A percentile compares a stretch with the other conserved stretches of the same genome.
Evolutionary conservation across 495 filamentous ascomycete genomes (phyloP).

Genomic region (Cryomyces minteri): DNA sequence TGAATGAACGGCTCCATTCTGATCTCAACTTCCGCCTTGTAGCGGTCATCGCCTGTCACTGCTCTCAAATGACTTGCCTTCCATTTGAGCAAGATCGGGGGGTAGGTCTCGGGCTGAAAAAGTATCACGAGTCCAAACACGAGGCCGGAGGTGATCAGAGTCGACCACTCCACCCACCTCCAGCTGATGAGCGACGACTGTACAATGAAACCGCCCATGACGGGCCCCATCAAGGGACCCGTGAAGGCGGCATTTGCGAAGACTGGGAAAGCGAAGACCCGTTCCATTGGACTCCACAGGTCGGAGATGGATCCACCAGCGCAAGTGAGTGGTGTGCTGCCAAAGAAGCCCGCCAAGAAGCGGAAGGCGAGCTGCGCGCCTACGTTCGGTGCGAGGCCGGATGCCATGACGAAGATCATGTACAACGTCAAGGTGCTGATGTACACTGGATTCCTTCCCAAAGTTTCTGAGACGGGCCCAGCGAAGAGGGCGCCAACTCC

Average conservation of each 20-base stretch:
- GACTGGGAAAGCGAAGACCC: slow-evolving; percentile 26
- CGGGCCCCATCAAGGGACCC: slow-evolving; percentile 27
- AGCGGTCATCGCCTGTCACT: slow-evolving; percentile 39
- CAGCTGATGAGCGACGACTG: slow-evolving; percentile 23
- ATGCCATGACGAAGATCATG: slow-evolving; percentile 34
- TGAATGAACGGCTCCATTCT: slow-evolving; percentile 16
- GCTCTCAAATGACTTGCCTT: slow-evolving; percentile 36
- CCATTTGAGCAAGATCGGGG: slow-evolving; percentile 37
- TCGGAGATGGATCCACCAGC: slow-evolving; percentile 34
- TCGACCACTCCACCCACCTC: slow-evolving; percentile 35
- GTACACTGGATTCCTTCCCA: slow-evolving; percentile 42
- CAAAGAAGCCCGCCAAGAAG: slow-evolving; percentile 34
- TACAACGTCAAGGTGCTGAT: slow-evolving; percentile 29
- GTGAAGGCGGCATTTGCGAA: slow-evolving; percentile 29
- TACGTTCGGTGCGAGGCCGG: slow-evolving; percentile 31
- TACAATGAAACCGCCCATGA: slow-evolving; percentile 30
- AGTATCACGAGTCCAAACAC: slow-evolving; percentile 15
- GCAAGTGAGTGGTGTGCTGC: slow-evolving; percentile 30
- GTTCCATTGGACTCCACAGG: slow-evolving; percentile 30
- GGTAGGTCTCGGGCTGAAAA: slow-evolving; percentile 46
- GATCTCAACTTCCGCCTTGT: slow-evolving; percentile 28
- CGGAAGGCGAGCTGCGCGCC: slow-evolving; percentile 31
- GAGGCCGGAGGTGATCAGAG: slow-evolving; percentile 27
- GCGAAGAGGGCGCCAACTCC: slow-evolving; percentile 32
- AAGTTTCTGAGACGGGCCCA: slow-evolving; percentile 38